Evolutionary conservation across 2,329 filamentous ascomycete species (phyloP).

Genomic region (Huntiella decipiens): DNA sequence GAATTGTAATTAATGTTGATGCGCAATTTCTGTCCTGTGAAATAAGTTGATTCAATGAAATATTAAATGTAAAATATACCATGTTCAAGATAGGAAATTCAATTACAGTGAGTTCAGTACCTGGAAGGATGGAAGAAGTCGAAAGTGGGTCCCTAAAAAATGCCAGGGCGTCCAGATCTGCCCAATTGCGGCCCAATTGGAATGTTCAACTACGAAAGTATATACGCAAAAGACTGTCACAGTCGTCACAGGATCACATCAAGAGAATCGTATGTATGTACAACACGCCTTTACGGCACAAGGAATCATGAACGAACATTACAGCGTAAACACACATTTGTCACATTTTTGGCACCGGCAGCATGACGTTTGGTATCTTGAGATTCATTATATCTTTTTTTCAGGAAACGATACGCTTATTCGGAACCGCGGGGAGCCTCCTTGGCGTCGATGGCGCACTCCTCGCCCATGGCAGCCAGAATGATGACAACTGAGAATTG

Average conservation of each 20-base stretch:
- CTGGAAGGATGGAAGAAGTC: not conserved
- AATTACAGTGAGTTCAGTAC: too few species aligned
- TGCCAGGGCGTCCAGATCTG: not conserved
- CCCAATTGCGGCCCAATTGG: not conserved
- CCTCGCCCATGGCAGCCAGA: conserved; percentile 90
- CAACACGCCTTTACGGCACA: too few species aligned
- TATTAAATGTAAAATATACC: too few species aligned
- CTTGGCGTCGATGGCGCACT: conserved; percentile 83
- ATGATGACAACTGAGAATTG: conserved; percentile 57
- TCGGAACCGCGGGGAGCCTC: conserved; percentile 44
- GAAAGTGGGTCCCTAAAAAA: not conserved
- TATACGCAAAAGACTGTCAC: too few species aligned
- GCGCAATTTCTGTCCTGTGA: too few species aligned
- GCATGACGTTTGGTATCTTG: conserved; percentile 5
- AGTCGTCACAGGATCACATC: too few species aligned
- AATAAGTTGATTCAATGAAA: too few species aligned
- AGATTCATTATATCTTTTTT: conserved; percentile 13
- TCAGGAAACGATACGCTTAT: conserved; percentile 9
- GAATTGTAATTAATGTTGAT: too few species aligned
- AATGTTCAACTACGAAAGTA: too few species aligned
- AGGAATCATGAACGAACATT: too few species aligned
- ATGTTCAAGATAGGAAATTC: not conserved
- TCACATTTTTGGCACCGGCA: not conserved
- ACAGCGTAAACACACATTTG: not conserved
- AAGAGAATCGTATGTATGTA: too few species aligned